Evolutionary conservation across 495 filamentous ascomycete species (phyloP), one percentile per base, ranked within the genome.

Genomic region (Hyaloscypha hepaticicola): DNA sequence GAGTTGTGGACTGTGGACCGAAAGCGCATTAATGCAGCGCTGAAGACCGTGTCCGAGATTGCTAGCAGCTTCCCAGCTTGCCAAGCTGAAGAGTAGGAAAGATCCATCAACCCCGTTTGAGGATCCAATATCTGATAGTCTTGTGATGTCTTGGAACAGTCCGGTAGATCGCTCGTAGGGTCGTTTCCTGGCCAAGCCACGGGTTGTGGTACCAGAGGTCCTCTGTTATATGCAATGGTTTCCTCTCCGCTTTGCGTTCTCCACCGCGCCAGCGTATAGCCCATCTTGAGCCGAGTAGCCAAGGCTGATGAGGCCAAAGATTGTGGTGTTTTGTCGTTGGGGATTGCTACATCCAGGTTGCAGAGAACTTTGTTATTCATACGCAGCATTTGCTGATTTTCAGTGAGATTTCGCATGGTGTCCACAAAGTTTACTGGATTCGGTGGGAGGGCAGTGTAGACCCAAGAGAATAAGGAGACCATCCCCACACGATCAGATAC

Each of bases 111-210:
- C 0, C 76, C 75, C 0, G 74, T 41, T 1, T 74, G 12, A 12
- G 55, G 29, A 53, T 87, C 84, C 1, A 85, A 49, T 12, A 84
- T 76, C 65, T 83, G 76, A 11, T 77, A 61, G 55, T 79, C 74
- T 2, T 38, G 52, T 0, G 64, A 4, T 2, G 9, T 24, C 5
- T 27, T 57, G 8, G 58, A 61, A 0, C 2, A 14, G 1, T 1
- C 26, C 16, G 24, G 19, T 45, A 19, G 22, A 41, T 60, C 26
- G 7, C 27, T 19, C n/a, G n/a, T n/a, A n/a, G n/a, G n/a, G n/a
- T n/a, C n/a, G n/a, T 33, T 5, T 1, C 25, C 5, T 14, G 45
- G 25, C 1, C 25, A 64, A 2, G 72, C 50, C 12, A 12, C 27
- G n/a, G 29, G 28, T 0, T 70, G 65, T 0, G 80, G 80, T 0